These are phyloP conservation scores for Ilyonectria sp. DNA, from an alignment of 2,329 filamentous ascomycete species.

Conservation along the genomic window DNA sequence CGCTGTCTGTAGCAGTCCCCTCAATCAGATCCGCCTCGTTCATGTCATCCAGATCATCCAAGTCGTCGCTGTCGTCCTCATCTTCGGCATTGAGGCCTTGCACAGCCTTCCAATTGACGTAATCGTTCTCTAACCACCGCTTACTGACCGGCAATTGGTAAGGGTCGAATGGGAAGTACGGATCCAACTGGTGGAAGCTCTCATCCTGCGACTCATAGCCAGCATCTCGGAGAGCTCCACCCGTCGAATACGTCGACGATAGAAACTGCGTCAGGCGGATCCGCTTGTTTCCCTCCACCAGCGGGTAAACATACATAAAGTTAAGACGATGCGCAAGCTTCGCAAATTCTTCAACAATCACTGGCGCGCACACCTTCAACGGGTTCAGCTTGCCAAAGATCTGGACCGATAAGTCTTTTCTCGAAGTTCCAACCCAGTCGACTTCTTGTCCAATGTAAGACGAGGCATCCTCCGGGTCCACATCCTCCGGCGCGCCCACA, in stretches of 20 bases:
- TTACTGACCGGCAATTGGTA: conserved; percentile 92
- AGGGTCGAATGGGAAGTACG: conserved; percentile 97
- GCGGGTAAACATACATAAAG: conserved; percentile 90
- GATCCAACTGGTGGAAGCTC: conserved; percentile 87
- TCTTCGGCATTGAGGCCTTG: conserved; percentile 76
- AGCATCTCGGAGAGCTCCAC: conserved; percentile 68
- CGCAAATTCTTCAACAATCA: conserved; percentile 93
- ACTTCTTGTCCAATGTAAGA: conserved; percentile 80
- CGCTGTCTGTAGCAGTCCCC: conserved; percentile 66
- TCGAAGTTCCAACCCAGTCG: conserved; percentile 82
- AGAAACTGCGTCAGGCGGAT: conserved; percentile 83
- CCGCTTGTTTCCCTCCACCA: conserved; percentile 94
- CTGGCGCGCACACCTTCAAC: conserved; percentile 92
- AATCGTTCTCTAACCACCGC: conserved; percentile 88
- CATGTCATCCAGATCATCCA: conserved; percentile 63
- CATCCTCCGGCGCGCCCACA: conserved; percentile 70
- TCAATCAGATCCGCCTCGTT: conserved; percentile 64
- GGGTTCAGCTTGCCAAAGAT: conserved; percentile 94
- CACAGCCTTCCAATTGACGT: conserved; percentile 84
- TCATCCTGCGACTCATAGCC: conserved; percentile 73
- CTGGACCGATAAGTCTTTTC: conserved; percentile 81
- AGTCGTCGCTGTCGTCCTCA: conserved; percentile 67
- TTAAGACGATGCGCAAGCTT: conserved; percentile 87
- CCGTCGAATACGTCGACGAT: conserved; percentile 68
- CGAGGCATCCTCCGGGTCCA: conserved; percentile 74